Conservation (phyloP, 352 stramenopile species). For the Phytophthora fragariaefolia region DNA sequence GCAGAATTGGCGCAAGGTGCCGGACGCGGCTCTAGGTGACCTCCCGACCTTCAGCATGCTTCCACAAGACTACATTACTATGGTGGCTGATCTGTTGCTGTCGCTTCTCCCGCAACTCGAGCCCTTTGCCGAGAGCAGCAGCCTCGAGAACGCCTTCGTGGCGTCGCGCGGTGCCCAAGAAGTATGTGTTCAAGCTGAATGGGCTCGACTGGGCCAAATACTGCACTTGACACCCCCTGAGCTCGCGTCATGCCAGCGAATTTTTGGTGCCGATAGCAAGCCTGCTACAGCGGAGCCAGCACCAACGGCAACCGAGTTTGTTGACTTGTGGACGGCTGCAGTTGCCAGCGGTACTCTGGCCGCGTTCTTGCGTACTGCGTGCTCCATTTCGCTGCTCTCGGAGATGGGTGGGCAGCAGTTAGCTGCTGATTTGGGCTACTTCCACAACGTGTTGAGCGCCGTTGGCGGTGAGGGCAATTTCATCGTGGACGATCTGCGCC, state of each 20-base stretch:
- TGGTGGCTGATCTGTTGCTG: conserved; percentile 76
- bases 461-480: conserved; percentile 68
- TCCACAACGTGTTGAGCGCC: conserved; percentile 81
- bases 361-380: conserved; percentile 55
- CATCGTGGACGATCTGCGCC: conserved; percentile 55
- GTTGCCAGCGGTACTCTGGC: conserved; percentile 75
- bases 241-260: conserved; percentile 51
- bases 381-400: conserved; percentile 66
- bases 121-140: conserved; percentile 80
- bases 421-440: conserved; percentile 76
- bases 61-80: conserved; percentile 88
- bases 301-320: conserved; percentile 56
- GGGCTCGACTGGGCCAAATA: conserved; percentile 52
- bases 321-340: conserved; percentile 77
- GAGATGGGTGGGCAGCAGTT: conserved; percentile 66
- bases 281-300: conserved; percentile 17
- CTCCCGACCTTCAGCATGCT: conserved; percentile 80
- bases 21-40: conserved; percentile 54
- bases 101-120: conserved; percentile 84
- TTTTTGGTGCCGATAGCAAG: conserved; percentile 45
- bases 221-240: conserved; percentile 53
- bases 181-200: conserved; percentile 58
- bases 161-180: conserved; percentile 60
- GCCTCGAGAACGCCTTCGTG: conserved; percentile 57
- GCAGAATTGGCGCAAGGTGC: conserved; percentile 61